Base-by-base conservation (phyloP, 2,329 filamentous ascomycete species). In the Xenoacremonium recifei region DNA sequence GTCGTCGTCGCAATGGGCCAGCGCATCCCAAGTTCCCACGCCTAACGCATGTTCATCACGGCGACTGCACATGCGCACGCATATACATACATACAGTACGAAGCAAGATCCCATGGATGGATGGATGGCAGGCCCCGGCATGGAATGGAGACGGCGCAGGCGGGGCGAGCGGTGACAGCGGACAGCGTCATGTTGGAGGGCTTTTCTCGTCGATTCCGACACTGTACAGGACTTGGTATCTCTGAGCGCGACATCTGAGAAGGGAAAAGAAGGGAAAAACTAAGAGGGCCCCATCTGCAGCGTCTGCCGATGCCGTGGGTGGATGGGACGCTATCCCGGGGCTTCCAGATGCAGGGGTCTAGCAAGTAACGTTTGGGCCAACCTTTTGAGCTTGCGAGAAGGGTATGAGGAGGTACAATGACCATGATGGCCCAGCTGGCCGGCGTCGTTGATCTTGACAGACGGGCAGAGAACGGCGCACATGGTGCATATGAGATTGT, bases 101-200 rank as follows among this genome's bases (percentile, higher is more conserved):
- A n/a, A n/a, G n/a, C n/a, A n/a, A n/a, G n/a, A n/a, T n/a, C n/a
- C n/a, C 54, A 47, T 57, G 54, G 54, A 49, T 53, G 47, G 44
- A n/a, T n/a, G n/a, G n/a, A n/a, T n/a, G n/a, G n/a, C n/a, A n/a
- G n/a, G n/a, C n/a, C n/a, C 20, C 15, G 20, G 11, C 7, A 34
- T 34, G 32, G 32, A 18, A 9, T 19, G 15, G 23, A 27, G 7
- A 13, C n/a, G 23, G 9, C 7, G 23, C 23, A 13, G 48, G 53
- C 53, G 55, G 55, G 47, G 43, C 38, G 49, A 20, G 53, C 54
- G 54, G 54, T 57, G 54, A 57, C 54, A 57, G 45, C 55, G 48
- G 48, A 51, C 53, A 58, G 54, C 55, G 55, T 57, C 55, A 58
- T 58, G 55, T 53, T 57, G 38, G 48, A 48, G 47, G 51, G 39